These are phyloP conservation scores for Haematococcus lacustris DNA, from an alignment of 139 green algal genomes.

Conservation along the genomic window DNA sequence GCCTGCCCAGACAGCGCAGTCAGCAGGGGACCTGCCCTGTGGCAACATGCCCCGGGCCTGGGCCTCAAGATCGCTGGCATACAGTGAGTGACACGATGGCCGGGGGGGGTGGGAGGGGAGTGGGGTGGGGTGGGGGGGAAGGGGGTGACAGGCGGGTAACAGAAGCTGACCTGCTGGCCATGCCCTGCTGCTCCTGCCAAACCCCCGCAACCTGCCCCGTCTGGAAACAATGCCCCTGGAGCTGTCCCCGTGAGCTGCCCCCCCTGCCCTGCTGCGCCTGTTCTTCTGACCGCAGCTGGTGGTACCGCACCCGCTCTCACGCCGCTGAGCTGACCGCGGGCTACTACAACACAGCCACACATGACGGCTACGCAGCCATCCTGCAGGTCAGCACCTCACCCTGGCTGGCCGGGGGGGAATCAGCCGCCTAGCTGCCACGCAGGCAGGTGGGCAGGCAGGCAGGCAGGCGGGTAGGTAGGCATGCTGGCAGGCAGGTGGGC, in stretches of 20 bases:
- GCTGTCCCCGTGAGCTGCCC: not conserved
- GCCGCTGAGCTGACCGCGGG: conserved; percentile 91
- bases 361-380: conserved; percentile 75
- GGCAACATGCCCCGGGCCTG: conserved; percentile 27
- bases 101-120: not conserved
- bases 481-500: no score
- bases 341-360: conserved; percentile 84
- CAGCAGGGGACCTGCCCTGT: no score
- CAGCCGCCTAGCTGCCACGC: no score
- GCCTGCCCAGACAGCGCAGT: no score
- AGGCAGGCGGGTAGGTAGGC: no score
- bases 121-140: not conserved
- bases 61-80: conserved; percentile 89
- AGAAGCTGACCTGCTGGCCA: conserved; percentile 3
- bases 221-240: not conserved
- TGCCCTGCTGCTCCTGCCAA: not conserved
- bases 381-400: no score
- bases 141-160: not conserved
- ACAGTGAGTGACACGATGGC: conserved; percentile 82
- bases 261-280: not conserved
- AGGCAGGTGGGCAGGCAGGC: no score
- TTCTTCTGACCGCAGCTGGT: conserved; percentile 55
- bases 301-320: conserved; percentile 78
- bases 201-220: not conserved
- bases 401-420: no score